Evolutionary conservation across 306 rosid genomes (phyloP).

Genomic region (Sicyos baderoa): DNA sequence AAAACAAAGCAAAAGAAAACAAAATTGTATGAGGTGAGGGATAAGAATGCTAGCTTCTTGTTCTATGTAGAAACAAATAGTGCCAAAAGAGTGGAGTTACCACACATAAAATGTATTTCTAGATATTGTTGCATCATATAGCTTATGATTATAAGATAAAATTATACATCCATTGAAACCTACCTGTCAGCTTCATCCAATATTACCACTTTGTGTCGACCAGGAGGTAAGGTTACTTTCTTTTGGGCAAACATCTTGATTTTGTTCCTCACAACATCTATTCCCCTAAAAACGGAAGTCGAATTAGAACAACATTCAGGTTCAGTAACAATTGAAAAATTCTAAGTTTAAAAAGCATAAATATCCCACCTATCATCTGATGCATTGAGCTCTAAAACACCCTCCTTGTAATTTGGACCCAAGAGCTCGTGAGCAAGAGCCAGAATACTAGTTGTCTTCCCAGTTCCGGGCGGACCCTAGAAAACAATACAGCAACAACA

Average conservation of each 20-base stretch:
- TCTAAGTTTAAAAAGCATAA: background rate
- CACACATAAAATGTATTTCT: background rate
- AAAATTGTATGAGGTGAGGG: background rate
- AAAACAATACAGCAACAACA: slow-evolving; percentile 20
- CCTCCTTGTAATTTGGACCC: slow-evolving; percentile 78
- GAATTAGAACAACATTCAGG: background rate
- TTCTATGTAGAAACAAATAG: background rate
- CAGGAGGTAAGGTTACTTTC: slow-evolving; percentile 73
- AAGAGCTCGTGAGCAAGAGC: slow-evolving; percentile 89
- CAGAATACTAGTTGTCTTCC: slow-evolving; percentile 85
- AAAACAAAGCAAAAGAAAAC: background rate
- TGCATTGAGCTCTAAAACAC: slow-evolving; percentile 84
- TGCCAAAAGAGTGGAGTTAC: background rate
- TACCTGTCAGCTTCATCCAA: slow-evolving; percentile 98
- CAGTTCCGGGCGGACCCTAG: slow-evolving; percentile 97
- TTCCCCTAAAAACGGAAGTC: slow-evolving; percentile 46
- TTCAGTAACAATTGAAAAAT: background rate
- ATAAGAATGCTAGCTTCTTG: background rate
- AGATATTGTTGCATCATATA: background rate
- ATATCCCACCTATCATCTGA: slow-evolving; percentile 73
- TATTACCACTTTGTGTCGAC: slow-evolving; percentile 76
- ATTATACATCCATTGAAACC: slow-evolving; percentile 1
- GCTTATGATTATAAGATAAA: background rate
- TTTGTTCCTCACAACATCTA: slow-evolving; percentile 95
- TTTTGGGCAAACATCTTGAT: slow-evolving; percentile 96